Evolutionary conservation across 2,329 filamentous ascomycete genomes (phyloP).

Genomic region (Neurospora crassa): DNA sequence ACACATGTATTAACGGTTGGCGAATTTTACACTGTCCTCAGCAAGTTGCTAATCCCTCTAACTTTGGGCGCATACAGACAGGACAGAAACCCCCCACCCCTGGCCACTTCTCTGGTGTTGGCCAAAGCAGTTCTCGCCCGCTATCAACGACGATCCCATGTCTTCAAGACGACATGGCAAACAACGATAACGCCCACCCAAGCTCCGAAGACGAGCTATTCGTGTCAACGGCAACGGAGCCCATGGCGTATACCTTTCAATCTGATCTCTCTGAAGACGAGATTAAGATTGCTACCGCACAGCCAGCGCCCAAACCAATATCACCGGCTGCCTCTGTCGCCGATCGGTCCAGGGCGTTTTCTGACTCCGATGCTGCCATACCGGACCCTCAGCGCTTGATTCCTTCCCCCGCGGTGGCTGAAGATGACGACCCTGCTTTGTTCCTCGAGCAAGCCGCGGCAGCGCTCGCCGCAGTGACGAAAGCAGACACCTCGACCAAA

Average conservation of each 20-base stretch:
- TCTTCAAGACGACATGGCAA: slow-evolving; percentile 4
- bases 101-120: background rate
- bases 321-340: background rate
- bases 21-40: background rate
- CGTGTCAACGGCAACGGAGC: slow-evolving; percentile 1
- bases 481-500: background rate
- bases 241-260: slow-evolving; percentile 11
- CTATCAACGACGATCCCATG: background rate
- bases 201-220: slow-evolving; percentile 14
- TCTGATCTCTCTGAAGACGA: slow-evolving; percentile 15
- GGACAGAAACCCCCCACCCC: background rate
- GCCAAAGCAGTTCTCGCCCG: background rate
- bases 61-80: background rate
- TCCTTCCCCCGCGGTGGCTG: background rate
- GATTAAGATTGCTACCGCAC: background rate
- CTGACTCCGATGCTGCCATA: background rate
- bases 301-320: background rate
- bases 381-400: background rate
- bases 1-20: background rate
- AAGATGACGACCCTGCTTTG: background rate
- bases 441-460: background rate
- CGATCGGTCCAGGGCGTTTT: background rate
- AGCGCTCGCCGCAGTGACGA: background rate
- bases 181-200: slow-evolving; percentile 1
- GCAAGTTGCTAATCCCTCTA: background rate